Conservation (phyloP, 257 asterid species). For the Scutellaria galericulata region DNA sequence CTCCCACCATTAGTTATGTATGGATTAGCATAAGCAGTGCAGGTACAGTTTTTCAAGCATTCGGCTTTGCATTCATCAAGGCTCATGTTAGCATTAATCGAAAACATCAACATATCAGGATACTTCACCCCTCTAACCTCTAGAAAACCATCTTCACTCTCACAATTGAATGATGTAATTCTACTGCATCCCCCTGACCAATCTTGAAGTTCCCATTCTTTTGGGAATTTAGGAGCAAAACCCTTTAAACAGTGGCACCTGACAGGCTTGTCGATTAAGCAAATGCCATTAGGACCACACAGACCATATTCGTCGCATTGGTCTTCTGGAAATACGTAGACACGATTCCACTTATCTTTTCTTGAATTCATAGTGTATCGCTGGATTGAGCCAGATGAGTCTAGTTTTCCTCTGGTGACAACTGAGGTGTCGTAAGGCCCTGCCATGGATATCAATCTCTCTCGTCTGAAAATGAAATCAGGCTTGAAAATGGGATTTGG, state of each 20-base stretch:
- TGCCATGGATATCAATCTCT: slow-evolving; percentile 13
- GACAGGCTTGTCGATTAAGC: not conserved
- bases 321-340: not conserved
- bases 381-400: not conserved
- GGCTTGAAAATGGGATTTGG: not conserved
- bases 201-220: slow-evolving; percentile 34
- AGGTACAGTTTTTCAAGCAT: slow-evolving; percentile 34
- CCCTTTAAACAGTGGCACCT: slow-evolving; percentile 38
- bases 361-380: slow-evolving; percentile 27
- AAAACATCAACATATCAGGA: slow-evolving; percentile 33
- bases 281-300: slow-evolving; percentile 38
- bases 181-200: slow-evolving; percentile 38
- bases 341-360: slow-evolving; percentile 30
- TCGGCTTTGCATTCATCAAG: slow-evolving; percentile 26
- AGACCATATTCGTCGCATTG: slow-evolving; percentile 24
- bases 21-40: slow-evolving; percentile 37
- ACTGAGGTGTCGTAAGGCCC: slow-evolving; percentile 23
- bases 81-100: slow-evolving; percentile 33
- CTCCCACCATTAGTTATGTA: slow-evolving; percentile 29
- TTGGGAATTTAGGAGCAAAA: slow-evolving; percentile 22
- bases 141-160: slow-evolving; percentile 28
- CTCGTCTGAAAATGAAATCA: not conserved
- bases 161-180: slow-evolving; percentile 14
- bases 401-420: slow-evolving; percentile 18
- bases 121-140: slow-evolving; percentile 28